Evolutionary conservation across 2,329 filamentous ascomycete genomes (phyloP).

Genomic region (Fusarium continuum): DNA sequence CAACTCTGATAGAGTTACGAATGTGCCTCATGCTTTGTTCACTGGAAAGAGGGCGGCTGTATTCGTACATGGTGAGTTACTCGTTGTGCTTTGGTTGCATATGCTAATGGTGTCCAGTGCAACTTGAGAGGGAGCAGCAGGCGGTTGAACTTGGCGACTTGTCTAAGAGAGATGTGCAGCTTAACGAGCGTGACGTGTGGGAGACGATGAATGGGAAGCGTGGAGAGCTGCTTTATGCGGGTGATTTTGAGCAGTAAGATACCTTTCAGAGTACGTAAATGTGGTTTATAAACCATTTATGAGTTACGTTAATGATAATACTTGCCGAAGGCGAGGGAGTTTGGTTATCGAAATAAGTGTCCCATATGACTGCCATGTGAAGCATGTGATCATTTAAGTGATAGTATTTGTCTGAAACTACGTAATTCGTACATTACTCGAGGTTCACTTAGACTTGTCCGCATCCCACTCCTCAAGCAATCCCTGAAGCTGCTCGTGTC

Average conservation of each 20-base stretch:
- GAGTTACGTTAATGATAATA: constrained; percentile 6
- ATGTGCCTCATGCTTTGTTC: constrained; percentile 69
- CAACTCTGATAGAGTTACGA: constrained; percentile 68
- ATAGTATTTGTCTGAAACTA: too few species aligned
- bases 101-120: constrained; percentile 43
- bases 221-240: constrained; percentile 57
- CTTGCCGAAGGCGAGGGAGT: too few species aligned
- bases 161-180: constrained; percentile 43
- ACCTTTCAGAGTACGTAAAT: too few species aligned
- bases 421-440: too few species aligned
- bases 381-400: too few species aligned
- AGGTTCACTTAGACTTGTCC: constrained; percentile 3
- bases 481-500: constrained; percentile 58
- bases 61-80: constrained; percentile 62
- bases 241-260: constrained; percentile 51
- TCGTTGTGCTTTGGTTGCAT: accelerated
- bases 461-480: constrained; percentile 38
- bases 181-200: constrained; percentile 56
- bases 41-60: constrained; percentile 67
- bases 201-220: constrained; percentile 55
- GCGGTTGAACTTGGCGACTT: constrained; percentile 46
- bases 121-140: constrained; percentile 54
- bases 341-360: too few species aligned
- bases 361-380: too few species aligned
- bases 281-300: constrained; percentile 7